A percentile compares a stretch with the other conserved stretches of the same genome.
These are phyloP conservation scores for Boletus vinaceobasis DNA, from an alignment of 768 basidiomycete species.

Conservation along the genomic window DNA sequence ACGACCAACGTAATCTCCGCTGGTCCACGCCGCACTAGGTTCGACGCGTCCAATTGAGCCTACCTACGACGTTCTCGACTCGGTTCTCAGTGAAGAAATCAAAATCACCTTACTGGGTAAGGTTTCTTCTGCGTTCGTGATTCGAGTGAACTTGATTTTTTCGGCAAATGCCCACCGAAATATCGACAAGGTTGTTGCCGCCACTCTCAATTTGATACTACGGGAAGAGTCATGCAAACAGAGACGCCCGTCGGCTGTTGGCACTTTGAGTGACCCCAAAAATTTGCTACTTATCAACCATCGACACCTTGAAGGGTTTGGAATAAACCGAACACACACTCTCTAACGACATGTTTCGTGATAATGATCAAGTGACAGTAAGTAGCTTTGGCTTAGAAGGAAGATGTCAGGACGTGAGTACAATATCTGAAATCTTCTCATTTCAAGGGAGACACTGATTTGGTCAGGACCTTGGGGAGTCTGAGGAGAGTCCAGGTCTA, in stretches of 20 bases:
- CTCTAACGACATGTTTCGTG: neutral
- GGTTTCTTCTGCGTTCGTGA: neutral
- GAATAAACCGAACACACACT: neutral
- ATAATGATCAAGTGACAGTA: neutral
- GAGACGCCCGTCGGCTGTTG: neutral
- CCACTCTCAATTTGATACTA: no score
- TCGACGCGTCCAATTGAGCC: neutral
- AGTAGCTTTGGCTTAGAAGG: neutral
- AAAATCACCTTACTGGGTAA: neutral
- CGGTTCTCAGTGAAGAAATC: neutral
- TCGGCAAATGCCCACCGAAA: neutral
- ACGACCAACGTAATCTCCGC: conserved; percentile 16
- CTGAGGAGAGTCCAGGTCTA: neutral
- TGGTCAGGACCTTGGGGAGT: neutral
- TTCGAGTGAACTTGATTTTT: neutral
- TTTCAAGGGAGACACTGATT: neutral
- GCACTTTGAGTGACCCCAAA: neutral
- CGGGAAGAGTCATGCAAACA: neutral
- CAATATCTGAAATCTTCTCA: neutral
- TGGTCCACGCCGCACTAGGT: neutral
- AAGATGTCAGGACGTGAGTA: neutral
- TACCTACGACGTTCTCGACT: neutral
- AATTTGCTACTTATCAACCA: neutral
- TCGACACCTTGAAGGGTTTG: neutral
- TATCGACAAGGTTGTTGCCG: no score